Evolutionary conservation across 805 yeast genomes (phyloP), one percentile per base, ranked within the genome.

Genomic region (Blastobotrys parvus): DNA sequence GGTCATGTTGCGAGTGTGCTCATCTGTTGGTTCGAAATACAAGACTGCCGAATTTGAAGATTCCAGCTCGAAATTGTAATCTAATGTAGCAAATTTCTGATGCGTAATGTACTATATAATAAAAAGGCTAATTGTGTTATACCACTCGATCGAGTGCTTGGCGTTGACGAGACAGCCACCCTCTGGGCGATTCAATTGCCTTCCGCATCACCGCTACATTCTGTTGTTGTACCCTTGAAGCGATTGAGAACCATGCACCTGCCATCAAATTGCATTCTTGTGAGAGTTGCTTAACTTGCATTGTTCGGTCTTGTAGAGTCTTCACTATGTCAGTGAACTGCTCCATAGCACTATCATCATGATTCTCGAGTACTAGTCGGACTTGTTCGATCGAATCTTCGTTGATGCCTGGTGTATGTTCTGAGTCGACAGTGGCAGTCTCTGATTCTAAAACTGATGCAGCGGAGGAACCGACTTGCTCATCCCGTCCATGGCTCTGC

Each of bases 111-210:
- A 31, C 7, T 6, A 10, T 13, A 6, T 10, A 15, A 11, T 31
- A 8, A 6, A 8, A 11, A 31, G 34, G 7, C 34, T 13, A 15
- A 15, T 20, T 13, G 13, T 22, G 16, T 27, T 30, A 38, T 7
- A 15, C 30, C 4, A 45, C 32, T 18, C 43, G 29, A 40, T 54
- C 55, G 33, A 56, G 34, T 17, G 56, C 51, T 32, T 51, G 42
- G 15, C 60, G 48, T 36, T 56, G 60, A 8, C 54, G 45, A 31
- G 47, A 49, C 17, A 56, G 47, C 60, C 60, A 56, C 34, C 60
- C 54, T 21, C 38, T 39, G 3, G 60, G 60, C 18, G 52, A 46
- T 17, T 56, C 58, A n/a, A 51, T 40, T 7, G 44, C 48, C 36
- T 47, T 52, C 37, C 53, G 48, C 42, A 44, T 46, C 4, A 56